Evolutionary conservation across 2,329 filamentous ascomycete species (phyloP), one percentile per base, ranked within the genome.

Genomic region (Paraphoma chrysanthemicola): DNA sequence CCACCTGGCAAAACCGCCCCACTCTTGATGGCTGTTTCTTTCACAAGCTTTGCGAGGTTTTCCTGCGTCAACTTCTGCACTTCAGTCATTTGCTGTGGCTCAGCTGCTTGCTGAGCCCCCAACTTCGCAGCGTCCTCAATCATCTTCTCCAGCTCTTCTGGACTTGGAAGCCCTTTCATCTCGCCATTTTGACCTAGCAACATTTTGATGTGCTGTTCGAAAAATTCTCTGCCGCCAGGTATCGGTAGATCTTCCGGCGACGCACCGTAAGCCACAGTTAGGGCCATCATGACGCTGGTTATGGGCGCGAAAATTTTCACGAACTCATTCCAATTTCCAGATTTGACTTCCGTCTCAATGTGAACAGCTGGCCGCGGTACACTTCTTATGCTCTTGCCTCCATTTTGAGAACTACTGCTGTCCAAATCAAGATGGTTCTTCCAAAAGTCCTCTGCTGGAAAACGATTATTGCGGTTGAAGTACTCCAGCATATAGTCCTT

Each of bases 401-500:
- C 60, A 18, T 61, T 59, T 38, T 60, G 70, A 23, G 67, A 72
- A 64, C 72, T 78, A 60, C 57, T 68, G 11, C 69, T 68, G 31
- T 60, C 69, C 63, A 71, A 71, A 31, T 78, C 78, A 7, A 80
- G 74, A 47, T 75, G 73, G 11, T 77, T 68, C 49, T 78, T 77
- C 75, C 76, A 78, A 39, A 72, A 76, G 28, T 86, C 81, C 61
- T 90, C 88, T 4, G 88, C 83, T 0, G 95, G 95, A 69, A 98
- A 97, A 17, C 89, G 85, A 3, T 90, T 92, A 2, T 89, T 93
- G 16, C 78, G 78, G 38, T 74, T 80, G 73, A 92, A 98, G 63
- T 92, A 86, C 66, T 97, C 93, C 71, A 99, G 86, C 44, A 97
- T 82, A 30, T 87, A 86, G 68, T 99, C 94, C 76, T 99, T 99